A percentile compares a stretch with the other conserved stretches of the same genome.
These are phyloP conservation scores for Selaginella tamariscina DNA, from an alignment of 75 land plant genomes.

Conservation along the genomic window DNA sequence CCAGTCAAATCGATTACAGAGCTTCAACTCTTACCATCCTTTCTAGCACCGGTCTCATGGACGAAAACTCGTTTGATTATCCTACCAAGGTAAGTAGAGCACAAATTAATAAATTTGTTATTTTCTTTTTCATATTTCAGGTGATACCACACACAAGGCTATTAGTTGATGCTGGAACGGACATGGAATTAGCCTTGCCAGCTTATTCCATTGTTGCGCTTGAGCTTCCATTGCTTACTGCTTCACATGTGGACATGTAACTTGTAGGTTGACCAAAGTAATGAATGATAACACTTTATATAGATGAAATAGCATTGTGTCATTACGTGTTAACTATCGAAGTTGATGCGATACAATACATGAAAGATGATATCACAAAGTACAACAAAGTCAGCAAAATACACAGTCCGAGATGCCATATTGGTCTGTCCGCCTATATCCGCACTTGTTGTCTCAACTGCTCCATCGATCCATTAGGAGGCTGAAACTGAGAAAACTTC, in stretches of 20 bases:
- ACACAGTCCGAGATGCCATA: no score
- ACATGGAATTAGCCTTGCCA: constrained; percentile 12
- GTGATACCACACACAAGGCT: constrained; percentile 16
- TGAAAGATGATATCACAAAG: no score
- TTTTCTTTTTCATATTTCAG: no score
- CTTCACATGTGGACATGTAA: neutral
- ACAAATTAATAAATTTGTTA: neutral
- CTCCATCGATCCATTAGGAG: constrained; percentile 16
- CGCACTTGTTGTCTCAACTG: constrained; percentile 28
- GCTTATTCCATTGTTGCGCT: constrained; percentile 20
- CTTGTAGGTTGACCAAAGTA: neutral
- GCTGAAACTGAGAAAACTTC: constrained; percentile 20
- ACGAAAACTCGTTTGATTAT: constrained; percentile 15
- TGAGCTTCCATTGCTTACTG: neutral
- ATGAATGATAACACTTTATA: no score
- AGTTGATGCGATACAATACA: no score
- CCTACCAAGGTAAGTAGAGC: constrained; percentile 10
- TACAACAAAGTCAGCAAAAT: no score
- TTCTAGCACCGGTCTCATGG: constrained; percentile 4
- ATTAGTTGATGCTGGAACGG: constrained; percentile 10
- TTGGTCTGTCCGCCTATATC: neutral
- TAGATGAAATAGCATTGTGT: no score
- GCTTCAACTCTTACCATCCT: constrained; percentile 13
- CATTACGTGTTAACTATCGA: no score
- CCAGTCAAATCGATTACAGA: neutral